phyloP scores from a whole-genome alignment of 1,139 yeast genomes.

The Scheffersomyces lignicola region DNA sequence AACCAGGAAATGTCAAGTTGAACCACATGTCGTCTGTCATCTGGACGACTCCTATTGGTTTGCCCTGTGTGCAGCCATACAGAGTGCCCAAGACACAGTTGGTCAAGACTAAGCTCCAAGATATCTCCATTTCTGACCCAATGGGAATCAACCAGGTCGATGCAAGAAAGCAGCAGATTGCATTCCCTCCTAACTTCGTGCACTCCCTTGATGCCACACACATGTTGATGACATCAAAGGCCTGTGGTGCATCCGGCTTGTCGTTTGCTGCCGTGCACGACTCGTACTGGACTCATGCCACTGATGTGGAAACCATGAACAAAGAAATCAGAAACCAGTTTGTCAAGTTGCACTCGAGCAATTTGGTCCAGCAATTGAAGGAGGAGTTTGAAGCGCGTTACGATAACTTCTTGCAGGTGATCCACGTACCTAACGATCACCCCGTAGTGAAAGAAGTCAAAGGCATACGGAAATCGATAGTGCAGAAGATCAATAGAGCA shows the following conservation, averaged over 20 bases:
- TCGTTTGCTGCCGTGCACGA: constrained; percentile 98
- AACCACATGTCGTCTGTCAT: constrained; percentile 84
- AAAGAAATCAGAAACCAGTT: constrained; percentile 74
- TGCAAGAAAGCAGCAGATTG: constrained; percentile 84
- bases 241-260: constrained; percentile 65
- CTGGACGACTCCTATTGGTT: constrained; percentile 95
- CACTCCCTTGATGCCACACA: constrained; percentile 97
- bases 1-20: constrained; percentile 39
- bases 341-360: constrained; percentile 71
- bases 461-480: constrained; percentile 50
- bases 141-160: constrained; percentile 80
- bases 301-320: constrained; percentile 76
- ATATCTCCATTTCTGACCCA: constrained; percentile 81
- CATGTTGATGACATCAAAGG: constrained; percentile 86
- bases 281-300: constrained; percentile 98
- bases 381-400: constrained; percentile 84
- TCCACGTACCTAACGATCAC: constrained; percentile 52
- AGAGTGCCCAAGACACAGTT: constrained; percentile 64
- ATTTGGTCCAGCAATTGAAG: constrained; percentile 67
- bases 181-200: constrained; percentile 94
- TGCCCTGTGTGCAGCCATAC: constrained; percentile 96
- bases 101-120: constrained; percentile 78
- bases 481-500: constrained; percentile 53
- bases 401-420: constrained; percentile 63
- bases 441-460: constrained; percentile 55